A percentile compares a stretch with the other conserved stretches of the same genome.
phyloP scores from a whole-genome alignment of 1,139 yeast genomes.

The Suhomyces choctaworum region DNA sequence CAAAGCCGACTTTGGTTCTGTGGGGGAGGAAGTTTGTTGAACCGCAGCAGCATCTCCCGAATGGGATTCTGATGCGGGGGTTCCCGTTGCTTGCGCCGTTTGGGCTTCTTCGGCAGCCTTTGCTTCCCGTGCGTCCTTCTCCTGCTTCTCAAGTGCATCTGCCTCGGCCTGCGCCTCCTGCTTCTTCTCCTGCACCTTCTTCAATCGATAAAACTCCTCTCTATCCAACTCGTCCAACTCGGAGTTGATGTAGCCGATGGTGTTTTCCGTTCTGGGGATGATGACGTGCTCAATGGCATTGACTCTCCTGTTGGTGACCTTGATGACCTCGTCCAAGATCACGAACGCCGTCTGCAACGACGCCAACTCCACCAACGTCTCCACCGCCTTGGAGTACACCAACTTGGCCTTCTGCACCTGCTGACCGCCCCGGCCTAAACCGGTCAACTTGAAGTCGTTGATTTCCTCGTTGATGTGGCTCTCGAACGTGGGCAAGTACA shows the following conservation, averaged over 20 bases:
- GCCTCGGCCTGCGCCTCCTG: conserved; percentile 70
- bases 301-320: conserved; percentile 96
- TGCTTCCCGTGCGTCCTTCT: conserved; percentile 18
- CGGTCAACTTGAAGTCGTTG: conserved; percentile 94
- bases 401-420: conserved; percentile 93
- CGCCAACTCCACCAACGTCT: conserved; percentile 92
- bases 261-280: conserved; percentile 95
- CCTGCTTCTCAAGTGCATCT: conserved; percentile 50
- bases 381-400: conserved; percentile 93
- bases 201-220: conserved; percentile 94
- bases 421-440: conserved; percentile 97
- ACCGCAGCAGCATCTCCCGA: conserved; percentile 9
- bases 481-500: conserved; percentile 88
- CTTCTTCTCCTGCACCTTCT: conserved; percentile 96
- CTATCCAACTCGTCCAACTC: conserved; percentile 97
- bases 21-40: too few species aligned
- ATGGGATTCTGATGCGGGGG: conserved; percentile 17
- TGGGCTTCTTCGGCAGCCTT: conserved; percentile 24
- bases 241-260: conserved; percentile 87
- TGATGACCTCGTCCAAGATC: conserved; percentile 94
- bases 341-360: conserved; percentile 94
- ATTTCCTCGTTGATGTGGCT: conserved; percentile 78
- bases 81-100: conserved; percentile 47
- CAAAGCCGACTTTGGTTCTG: conserved; percentile 10
- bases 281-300: conserved; percentile 98